A percentile compares a stretch with the other conserved stretches of the same genome.
Conservation (phyloP, 2,329 filamentous ascomycete genomes). For the Lizonia empirigonia region DNA sequence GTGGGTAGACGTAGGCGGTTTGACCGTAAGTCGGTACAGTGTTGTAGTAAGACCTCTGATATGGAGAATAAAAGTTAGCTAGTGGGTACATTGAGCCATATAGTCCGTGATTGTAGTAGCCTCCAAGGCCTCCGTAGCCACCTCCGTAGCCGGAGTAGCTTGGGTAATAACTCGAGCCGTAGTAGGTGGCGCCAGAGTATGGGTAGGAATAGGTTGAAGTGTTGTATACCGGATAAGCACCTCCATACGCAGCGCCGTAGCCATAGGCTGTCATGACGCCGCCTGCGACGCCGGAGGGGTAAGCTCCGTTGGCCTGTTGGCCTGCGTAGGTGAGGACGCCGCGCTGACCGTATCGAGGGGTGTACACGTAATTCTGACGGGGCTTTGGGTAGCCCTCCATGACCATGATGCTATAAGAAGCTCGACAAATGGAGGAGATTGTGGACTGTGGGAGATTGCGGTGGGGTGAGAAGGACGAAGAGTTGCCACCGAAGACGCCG, state of each 20-base stretch:
- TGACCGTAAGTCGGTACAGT: slow-evolving; percentile 29
- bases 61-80: slow-evolving; percentile 45
- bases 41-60: slow-evolving; percentile 42
- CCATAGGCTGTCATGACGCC: slow-evolving; percentile 20
- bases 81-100: slow-evolving; percentile 39
- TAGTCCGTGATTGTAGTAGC: slow-evolving; percentile 32
- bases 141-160: slow-evolving; percentile 17
- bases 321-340: slow-evolving; percentile 36
- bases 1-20: slow-evolving; percentile 33
- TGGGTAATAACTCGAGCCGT: slow-evolving; percentile 21
- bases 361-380: slow-evolving; percentile 42
- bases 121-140: slow-evolving; percentile 16
- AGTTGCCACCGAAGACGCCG: background rate
- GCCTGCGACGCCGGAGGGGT: slow-evolving; percentile 27
- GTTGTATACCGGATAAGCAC: slow-evolving; percentile 29
- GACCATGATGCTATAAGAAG: background rate
- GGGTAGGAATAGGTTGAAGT: slow-evolving; percentile 26
- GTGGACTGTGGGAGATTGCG: background rate
- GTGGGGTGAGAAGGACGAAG: slow-evolving; percentile 1
- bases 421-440: background rate
- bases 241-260: slow-evolving; percentile 23
- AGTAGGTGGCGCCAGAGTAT: slow-evolving; percentile 21
- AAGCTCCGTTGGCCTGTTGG: slow-evolving; percentile 37
- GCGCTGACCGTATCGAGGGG: slow-evolving; percentile 37
- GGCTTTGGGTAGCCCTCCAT: slow-evolving; percentile 37